These are phyloP conservation scores for Oryza glaberrima DNA, from an alignment of 176 grass and related monocot species.

Conservation along the genomic window DNA sequence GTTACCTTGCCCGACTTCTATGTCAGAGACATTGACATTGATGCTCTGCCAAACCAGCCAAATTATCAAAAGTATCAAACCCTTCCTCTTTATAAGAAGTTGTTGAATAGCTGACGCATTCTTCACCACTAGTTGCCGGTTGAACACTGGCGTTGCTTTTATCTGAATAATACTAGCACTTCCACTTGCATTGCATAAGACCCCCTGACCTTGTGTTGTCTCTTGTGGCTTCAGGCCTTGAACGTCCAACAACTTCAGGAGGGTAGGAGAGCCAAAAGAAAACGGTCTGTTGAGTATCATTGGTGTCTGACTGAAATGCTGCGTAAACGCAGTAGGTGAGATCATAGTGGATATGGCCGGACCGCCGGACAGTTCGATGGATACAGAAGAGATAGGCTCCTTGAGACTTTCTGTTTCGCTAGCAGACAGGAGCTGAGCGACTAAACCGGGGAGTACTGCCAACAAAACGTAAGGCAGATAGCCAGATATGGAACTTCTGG, in stretches of 20 bases:
- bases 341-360: neutral
- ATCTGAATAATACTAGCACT: neutral
- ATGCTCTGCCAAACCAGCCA: conserved; percentile 11
- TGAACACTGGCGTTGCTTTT: neutral
- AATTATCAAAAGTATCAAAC: neutral
- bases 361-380: neutral
- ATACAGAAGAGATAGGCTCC: conserved; percentile 5
- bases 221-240: neutral
- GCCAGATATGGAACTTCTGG: neutral
- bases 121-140: neutral
- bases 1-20: neutral
- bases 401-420: neutral
- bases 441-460: neutral
- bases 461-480: neutral
- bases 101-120: neutral
- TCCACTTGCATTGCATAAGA: neutral
- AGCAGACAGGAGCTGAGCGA: neutral
- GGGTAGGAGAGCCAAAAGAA: conserved; percentile 8
- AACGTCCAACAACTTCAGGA: conserved; percentile 11
- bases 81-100: neutral
- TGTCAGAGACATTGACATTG: conserved; percentile 19
- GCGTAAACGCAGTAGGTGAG: neutral
- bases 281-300: neutral
- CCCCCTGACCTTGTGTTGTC: neutral
- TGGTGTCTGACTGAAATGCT: neutral